Evolutionary conservation across 2,329 filamentous ascomycete species (phyloP).

Genomic region (Pyrenophora tritici-repentis): DNA sequence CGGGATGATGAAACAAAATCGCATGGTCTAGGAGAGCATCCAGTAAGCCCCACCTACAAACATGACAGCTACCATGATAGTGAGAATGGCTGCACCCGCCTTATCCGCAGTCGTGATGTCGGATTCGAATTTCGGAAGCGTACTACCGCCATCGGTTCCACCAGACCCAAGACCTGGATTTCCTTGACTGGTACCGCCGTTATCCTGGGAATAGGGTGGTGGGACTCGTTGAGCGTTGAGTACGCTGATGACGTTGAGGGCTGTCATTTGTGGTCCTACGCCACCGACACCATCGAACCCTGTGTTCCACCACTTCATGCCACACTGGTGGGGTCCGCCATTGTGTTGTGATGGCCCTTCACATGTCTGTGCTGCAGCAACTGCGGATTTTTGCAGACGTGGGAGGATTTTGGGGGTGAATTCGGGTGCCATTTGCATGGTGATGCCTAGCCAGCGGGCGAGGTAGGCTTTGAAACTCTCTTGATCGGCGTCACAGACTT

Average conservation of each 20-base stretch:
- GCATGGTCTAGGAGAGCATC: not conserved
- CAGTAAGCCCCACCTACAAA: constrained; percentile 3
- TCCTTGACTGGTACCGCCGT: constrained; percentile 57
- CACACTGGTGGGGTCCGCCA: constrained; percentile 45
- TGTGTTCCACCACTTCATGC: constrained; percentile 49
- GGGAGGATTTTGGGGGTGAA: constrained; percentile 56
- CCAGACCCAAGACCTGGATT: constrained; percentile 49
- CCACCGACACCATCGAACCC: constrained; percentile 55
- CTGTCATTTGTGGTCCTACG: constrained; percentile 63
- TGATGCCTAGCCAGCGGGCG: constrained; percentile 57
- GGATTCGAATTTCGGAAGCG: constrained; percentile 22
- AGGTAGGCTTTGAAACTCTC: constrained; percentile 54
- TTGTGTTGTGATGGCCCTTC: constrained; percentile 51
- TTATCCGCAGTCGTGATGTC: constrained; percentile 47
- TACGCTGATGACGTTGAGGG: constrained; percentile 57
- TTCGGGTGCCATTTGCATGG: constrained; percentile 64
- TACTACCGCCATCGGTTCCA: constrained; percentile 23
- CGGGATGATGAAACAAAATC: not conserved
- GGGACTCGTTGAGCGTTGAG: constrained; percentile 48
- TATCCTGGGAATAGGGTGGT: constrained; percentile 54
- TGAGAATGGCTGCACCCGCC: constrained; percentile 52
- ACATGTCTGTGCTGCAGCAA: constrained; percentile 60
- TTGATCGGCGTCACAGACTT: constrained; percentile 53
- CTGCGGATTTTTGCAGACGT: constrained; percentile 59
- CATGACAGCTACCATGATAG: constrained; percentile 35